phyloP scores from a whole-genome alignment of 352 stramenopile species.

The Pythium sp. region DNA sequence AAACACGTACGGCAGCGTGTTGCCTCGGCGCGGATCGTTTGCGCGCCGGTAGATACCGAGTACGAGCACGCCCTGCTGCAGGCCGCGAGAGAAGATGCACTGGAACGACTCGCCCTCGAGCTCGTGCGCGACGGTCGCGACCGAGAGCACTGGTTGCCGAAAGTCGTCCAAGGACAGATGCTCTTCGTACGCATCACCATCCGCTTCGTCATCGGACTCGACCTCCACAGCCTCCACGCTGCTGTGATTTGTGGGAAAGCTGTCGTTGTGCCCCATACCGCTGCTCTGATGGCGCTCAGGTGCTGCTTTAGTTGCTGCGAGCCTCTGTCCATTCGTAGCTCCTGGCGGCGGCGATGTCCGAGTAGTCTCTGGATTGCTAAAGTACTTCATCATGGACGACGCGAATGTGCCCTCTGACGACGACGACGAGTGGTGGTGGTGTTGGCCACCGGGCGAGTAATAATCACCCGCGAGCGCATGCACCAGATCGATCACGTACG shows the following conservation, averaged over 20 bases:
- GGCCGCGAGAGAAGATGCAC: slow-evolving; percentile 33
- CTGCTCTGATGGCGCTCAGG: not conserved
- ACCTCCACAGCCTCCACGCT: not conserved
- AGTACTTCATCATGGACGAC: slow-evolving; percentile 33
- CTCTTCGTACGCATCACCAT: slow-evolving; percentile 14
- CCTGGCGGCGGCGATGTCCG: not conserved
- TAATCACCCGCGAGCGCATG: slow-evolving; percentile 46
- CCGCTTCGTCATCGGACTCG: not conserved
- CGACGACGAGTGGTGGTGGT: not conserved
- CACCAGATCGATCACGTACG: slow-evolving; percentile 62
- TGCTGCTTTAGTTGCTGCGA: not conserved
- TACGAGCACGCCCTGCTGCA: slow-evolving; percentile 45
- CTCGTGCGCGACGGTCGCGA: slow-evolving; percentile 26
- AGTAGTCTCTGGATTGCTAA: slow-evolving; percentile 1
- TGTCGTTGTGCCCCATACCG: not conserved
- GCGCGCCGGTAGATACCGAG: slow-evolving; percentile 45
- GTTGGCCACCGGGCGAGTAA: slow-evolving; percentile 15
- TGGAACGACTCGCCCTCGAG: slow-evolving; percentile 38
- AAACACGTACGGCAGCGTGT: slow-evolving; percentile 50
- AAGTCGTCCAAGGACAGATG: slow-evolving; percentile 3
- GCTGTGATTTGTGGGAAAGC: too few species aligned
- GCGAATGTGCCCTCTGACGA: slow-evolving; percentile 22
- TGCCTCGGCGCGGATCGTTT: slow-evolving; percentile 32
- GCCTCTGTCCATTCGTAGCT: not conserved
- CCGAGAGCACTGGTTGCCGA: slow-evolving; percentile 31